Base-by-base conservation (phyloP, 2,329 filamentous ascomycete species). In the Ophiognomonia clavigignenti-juglandacearum region DNA sequence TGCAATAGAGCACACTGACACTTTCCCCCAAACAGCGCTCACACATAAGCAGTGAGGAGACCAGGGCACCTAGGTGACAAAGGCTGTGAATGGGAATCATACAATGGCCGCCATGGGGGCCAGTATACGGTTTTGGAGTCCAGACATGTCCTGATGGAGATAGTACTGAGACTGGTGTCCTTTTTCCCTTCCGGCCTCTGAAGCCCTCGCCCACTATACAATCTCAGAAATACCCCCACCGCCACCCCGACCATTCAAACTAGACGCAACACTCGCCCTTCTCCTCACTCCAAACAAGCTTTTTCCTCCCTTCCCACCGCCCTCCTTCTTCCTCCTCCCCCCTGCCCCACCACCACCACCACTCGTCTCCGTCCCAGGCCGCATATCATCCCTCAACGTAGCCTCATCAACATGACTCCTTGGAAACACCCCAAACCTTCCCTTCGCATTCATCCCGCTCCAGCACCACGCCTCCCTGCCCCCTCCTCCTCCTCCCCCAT, bases 401-500 rank as follows among this genome's bases (percentile, higher is more conserved):
- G 14, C 39, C 20, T 50, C 43, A 7, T 47, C 47, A 13, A 46
- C 26, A 14, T 45, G 47, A 27, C 43, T 47, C 53, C 48, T 54
- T 5, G 64, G 64, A 32, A 67, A 67, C 6, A 65, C 56, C 7
- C 64, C 64, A 22, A 58, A 58, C 23, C 54, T 57, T n/a, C 64
- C 64, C 39, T 61, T 64, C 39, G 54, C 58, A 43, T 64, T 64
- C 18, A 60, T 64, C 9, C 64, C 64, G 16, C 57, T 60, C 64
- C 64, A 67, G 48, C 61, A 64, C 64, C 64, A 66, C 43, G 62
- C 60, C 45, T 64, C 61, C 4, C 56, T 55, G 20, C 46, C 46
- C 7, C 40, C 40, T 2, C 40, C 40, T 1, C 22, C 36, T 11
- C n/a, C 29, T 1, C 31, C 40, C 44, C 24, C 24, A 10, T 64